Percentiles rank a stretch among this genome's conserved stretches.
These are phyloP conservation scores for Peniophora sp. DNA, from an alignment of 1,284 basidiomycete genomes.

Conservation along the genomic window DNA sequence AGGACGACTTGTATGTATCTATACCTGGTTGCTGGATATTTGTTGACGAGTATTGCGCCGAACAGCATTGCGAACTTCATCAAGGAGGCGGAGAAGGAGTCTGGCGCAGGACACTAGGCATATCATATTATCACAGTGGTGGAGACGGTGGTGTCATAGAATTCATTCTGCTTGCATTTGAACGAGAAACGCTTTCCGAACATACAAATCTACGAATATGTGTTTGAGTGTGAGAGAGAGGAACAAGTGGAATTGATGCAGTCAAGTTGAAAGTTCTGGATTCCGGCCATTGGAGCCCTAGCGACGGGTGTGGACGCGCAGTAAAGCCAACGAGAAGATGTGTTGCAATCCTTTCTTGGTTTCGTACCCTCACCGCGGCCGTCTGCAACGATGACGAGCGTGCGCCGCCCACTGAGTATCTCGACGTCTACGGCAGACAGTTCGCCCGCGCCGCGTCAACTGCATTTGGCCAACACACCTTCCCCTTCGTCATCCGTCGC, in stretches of 20 bases:
- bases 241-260: not conserved
- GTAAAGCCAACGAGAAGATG: no score
- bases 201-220: no score
- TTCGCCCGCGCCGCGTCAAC: not conserved
- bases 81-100: constrained; percentile 70
- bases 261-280: no score
- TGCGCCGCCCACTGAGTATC: no score
- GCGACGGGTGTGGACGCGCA: no score
- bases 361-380: no score
- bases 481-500: not conserved
- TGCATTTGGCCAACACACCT: not conserved
- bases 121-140: not conserved
- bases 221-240: not conserved
- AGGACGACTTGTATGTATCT: constrained; percentile 62
- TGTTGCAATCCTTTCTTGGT: no score
- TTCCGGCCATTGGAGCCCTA: no score
- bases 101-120: constrained; percentile 19
- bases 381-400: no score
- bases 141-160: no score
- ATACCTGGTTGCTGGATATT: constrained; percentile 12
- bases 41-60: constrained; percentile 33
- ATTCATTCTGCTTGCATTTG: no score
- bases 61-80: constrained; percentile 71
- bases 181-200: no score
- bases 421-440: not conserved